Percentiles rank a stretch among this genome's conserved stretches.
Evolutionary conservation across 495 filamentous ascomycete genomes (phyloP).

Genomic region (Cudoniella acicularis): DNA sequence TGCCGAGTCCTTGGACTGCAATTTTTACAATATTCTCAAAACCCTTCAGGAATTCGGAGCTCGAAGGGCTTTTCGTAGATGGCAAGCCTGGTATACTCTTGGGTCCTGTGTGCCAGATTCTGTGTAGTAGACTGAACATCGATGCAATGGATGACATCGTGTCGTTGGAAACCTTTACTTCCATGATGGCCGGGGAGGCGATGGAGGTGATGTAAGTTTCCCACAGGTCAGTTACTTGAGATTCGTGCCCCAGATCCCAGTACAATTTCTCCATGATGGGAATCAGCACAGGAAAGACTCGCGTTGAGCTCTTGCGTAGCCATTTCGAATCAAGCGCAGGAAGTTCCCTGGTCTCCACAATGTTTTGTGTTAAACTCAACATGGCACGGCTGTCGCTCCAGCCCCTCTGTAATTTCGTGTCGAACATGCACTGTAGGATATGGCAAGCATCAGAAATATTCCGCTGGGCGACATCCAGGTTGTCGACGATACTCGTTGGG

Average conservation of each 20-base stretch:
- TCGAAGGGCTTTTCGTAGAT: background rate
- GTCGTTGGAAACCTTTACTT: constrained; percentile 84
- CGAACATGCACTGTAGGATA: constrained; percentile 66
- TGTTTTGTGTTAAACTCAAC: constrained; percentile 35
- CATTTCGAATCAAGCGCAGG: constrained; percentile 79
- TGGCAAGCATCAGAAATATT: constrained; percentile 48
- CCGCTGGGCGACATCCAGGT: constrained; percentile 32
- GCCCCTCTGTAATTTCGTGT: constrained; percentile 55
- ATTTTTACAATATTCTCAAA: constrained; percentile 56
- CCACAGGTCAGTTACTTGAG: constrained; percentile 61
- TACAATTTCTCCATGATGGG: constrained; percentile 55
- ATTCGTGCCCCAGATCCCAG: constrained; percentile 42
- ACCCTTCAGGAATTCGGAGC: constrained; percentile 52
- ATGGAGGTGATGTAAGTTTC: constrained; percentile 61
- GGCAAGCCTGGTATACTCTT: constrained; percentile 7
- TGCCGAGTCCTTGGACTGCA: constrained; percentile 63
- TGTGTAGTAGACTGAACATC: constrained; percentile 61
- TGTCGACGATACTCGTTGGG: constrained; percentile 9
- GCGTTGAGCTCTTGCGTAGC: constrained; percentile 66
- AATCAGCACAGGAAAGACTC: constrained; percentile 62
- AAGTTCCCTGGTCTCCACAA: constrained; percentile 65
- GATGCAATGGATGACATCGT: constrained; percentile 73
- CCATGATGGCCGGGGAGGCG: constrained; percentile 75
- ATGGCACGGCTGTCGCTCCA: constrained; percentile 74
- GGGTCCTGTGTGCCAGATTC: constrained; percentile 55